Evolutionary conservation across 805 yeast species (phyloP).

Genomic region (Blastobotrys terrestris): DNA sequence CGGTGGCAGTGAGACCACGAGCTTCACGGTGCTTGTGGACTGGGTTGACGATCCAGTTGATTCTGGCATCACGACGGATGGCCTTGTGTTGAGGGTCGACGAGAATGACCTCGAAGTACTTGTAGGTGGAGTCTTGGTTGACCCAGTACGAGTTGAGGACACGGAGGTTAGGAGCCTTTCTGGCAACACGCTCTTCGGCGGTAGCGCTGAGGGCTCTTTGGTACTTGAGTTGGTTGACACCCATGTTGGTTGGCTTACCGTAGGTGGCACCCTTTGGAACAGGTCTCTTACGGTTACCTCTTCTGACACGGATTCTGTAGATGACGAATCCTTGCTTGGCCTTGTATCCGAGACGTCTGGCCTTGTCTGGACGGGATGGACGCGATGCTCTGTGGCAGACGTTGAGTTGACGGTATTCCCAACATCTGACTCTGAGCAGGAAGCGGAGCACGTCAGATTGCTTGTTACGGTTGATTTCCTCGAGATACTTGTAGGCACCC

Average conservation of each 20-base stretch:
- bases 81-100: constrained; percentile 98
- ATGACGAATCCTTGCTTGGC: constrained; percentile 99
- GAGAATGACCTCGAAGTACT: constrained; percentile 96
- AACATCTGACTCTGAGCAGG: constrained; percentile 99
- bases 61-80: constrained; percentile 95
- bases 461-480: constrained; percentile 99
- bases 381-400: constrained; percentile 98
- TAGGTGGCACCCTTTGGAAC: constrained; percentile 99
- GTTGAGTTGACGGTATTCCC: constrained; percentile 99
- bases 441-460: constrained; percentile 99
- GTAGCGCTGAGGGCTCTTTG: constrained; percentile 97
- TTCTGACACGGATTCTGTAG: constrained; percentile 98
- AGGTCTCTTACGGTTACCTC: constrained; percentile 99
- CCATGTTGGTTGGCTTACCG: constrained; percentile 99
- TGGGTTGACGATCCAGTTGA: constrained; percentile 99
- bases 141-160: constrained; percentile 99
- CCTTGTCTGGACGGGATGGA: constrained; percentile 99
- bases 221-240: constrained; percentile 98
- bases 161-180: constrained; percentile 98
- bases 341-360: constrained; percentile 99
- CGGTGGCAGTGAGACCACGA: constrained; percentile 97
- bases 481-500: constrained; percentile 99
- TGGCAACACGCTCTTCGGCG: constrained; percentile 99
- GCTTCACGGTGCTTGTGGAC: constrained; percentile 99
- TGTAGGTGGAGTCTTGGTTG: constrained; percentile 99